Conservation (phyloP, 164 flowering plant species). For the Aristolochia californica region DNA sequence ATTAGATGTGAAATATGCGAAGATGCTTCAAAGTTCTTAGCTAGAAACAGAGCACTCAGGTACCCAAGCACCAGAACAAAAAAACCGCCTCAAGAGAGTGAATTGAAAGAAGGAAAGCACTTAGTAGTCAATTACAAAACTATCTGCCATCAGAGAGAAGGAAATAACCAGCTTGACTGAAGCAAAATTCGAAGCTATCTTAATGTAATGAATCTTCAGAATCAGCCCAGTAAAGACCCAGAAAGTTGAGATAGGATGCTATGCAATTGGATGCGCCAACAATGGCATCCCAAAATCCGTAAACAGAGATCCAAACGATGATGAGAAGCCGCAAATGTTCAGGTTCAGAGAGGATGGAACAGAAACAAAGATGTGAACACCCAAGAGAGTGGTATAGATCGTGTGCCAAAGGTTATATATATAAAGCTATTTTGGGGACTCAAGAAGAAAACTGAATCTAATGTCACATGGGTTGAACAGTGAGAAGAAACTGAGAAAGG, state of each 20-base stretch:
- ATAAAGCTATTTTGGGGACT: constrained; percentile 23
- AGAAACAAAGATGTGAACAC: neutral
- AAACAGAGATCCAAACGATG: neutral
- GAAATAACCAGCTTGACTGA: too few species aligned
- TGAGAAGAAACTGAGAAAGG: constrained; percentile 5
- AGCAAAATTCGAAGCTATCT: too few species aligned
- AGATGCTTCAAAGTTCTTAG: too few species aligned
- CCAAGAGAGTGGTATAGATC: constrained; percentile 19
- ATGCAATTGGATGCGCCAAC: neutral
- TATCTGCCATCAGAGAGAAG: too few species aligned
- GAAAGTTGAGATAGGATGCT: neutral
- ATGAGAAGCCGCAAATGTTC: neutral
- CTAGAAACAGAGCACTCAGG: too few species aligned
- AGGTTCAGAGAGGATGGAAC: neutral
- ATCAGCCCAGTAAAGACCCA: too few species aligned
- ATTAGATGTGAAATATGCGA: too few species aligned
- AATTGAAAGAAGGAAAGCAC: neutral
- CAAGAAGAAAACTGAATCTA: constrained; percentile 23
- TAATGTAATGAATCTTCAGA: too few species aligned
- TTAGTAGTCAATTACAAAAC: too few species aligned
- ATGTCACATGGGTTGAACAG: constrained; percentile 54
- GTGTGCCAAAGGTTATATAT: constrained; percentile 22
- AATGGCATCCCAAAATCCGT: neutral
- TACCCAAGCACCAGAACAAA: too few species aligned
- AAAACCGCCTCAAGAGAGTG: too few species aligned